Base-by-base conservation (phyloP, 1,284 basidiomycete genomes). In the Cronartium quercuum region DNA sequence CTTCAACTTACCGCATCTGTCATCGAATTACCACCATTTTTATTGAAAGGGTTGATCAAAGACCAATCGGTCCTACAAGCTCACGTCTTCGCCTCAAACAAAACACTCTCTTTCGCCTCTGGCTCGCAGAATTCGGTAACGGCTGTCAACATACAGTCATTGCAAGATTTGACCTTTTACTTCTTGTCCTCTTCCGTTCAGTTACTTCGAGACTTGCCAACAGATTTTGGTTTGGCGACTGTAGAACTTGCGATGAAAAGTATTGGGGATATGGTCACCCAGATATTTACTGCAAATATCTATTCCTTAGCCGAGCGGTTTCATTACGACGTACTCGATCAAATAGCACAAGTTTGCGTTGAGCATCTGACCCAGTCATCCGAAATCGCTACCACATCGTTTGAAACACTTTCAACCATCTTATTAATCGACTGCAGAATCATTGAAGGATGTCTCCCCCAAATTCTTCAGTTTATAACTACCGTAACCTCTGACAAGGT, bases 241-340 rank as follows among this genome's bases (percentile, higher is more conserved):
- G 4, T 44, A 18, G 42, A 44, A 37, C 61, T 24, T 41, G 21
- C 58, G 2, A 55, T 51, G 12, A 21, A 24, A 13, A 47, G 42
- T 24, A 44, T 55, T 35, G 64, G 64, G 38, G 34, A 5, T 4
- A 64, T 71, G 13, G 6, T 63, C 1, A 35, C 21, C 9, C 24
- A 34, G 15, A 55, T 71, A 1, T 12, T 51, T 13, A 21, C 44
- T 29, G 61, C 18, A 21, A 71, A 71, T 38, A 42, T 71, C 3
- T 71, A 64, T 38, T 58, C 61, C 18, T 61, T 61, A 29, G 41
- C 40, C 15, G 41, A 63, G 13, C 60, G 58, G 15, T 51, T 21
- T 40, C 68, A 71, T 47, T 61, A 47, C 18, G 61, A 64, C 3
- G 47, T 71, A 18, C 41, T 71, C 37, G 68, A 71, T 57, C 24